Percentiles rank a stretch among this genome's conserved stretches.
Evolutionary conservation across 345 rosid genomes (phyloP).

Genomic region (Lenwebbia sp.): DNA sequence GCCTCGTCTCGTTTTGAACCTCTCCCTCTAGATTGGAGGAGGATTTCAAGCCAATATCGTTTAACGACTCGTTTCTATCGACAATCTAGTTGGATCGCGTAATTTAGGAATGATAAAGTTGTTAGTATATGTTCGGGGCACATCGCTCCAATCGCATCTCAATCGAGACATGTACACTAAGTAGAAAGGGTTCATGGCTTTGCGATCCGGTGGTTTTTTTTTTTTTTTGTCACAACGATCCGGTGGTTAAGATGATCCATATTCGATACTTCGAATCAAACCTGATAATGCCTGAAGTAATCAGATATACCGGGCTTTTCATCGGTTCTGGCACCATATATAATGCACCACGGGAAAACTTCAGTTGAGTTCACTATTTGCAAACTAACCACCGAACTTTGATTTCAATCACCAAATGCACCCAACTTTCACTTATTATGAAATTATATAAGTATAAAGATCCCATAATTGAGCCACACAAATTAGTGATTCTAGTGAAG

Average conservation of each 20-base stretch:
- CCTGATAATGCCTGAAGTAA: background rate
- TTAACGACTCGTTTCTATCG: accelerated
- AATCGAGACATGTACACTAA: background rate
- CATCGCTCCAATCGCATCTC: background rate
- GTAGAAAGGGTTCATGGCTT: background rate
- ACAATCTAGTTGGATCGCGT: background rate
- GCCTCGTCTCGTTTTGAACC: background rate
- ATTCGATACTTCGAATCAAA: background rate
- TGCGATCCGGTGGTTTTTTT: background rate
- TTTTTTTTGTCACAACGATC: background rate
- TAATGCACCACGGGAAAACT: background rate
- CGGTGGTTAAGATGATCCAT: background rate
- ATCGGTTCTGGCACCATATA: no score
- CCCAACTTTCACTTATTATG: background rate
- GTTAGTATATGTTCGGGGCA: background rate
- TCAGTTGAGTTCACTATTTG: background rate
- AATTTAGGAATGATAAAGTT: background rate
- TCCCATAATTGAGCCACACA: background rate
- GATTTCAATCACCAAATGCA: background rate
- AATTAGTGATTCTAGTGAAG: background rate
- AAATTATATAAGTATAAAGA: background rate
- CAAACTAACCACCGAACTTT: background rate
- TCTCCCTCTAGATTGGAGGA: background rate
- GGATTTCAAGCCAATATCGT: accelerated
- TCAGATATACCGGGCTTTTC: background rate